Conservation (phyloP, 192 early-diverging fungal species). For the Coemansia sp. region DNA sequence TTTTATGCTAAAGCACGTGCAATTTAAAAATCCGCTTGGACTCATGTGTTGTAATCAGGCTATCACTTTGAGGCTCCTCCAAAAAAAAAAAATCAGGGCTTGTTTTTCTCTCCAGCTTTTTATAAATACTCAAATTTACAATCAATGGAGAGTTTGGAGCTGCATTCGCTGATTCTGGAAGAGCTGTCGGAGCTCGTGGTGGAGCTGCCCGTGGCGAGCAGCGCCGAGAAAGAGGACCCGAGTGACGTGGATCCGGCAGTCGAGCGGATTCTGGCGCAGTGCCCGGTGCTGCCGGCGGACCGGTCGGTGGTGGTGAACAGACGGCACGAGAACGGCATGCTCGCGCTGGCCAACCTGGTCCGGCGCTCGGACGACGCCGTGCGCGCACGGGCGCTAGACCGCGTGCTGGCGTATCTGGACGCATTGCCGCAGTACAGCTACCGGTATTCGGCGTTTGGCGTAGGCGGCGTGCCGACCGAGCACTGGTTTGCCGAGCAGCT, state of each 20-base stretch:
- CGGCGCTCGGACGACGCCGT: conserved; percentile 4
- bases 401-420: conserved; percentile 35
- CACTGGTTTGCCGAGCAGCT: conserved; percentile 39
- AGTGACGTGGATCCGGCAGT: conserved; percentile 14
- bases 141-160: conserved; percentile 33
- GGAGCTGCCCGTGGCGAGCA: conserved; percentile 2
- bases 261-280: conserved; percentile 30
- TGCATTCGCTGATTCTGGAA: conserved; percentile 54
- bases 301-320: background rate
- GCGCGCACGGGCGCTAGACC: conserved; percentile 22
- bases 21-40: too few species aligned
- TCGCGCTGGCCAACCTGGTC: conserved; percentile 49
- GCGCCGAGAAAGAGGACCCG: background rate
- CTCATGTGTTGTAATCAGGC: too few species aligned
- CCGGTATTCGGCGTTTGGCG: conserved; percentile 15
- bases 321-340: conserved; percentile 50
- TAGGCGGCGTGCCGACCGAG: conserved; percentile 10
- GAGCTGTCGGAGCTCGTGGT: conserved; percentile 46
- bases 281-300: conserved; percentile 17
- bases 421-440: conserved; percentile 33
- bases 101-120: background rate
- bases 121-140: too few species aligned
- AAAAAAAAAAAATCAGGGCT: background rate
- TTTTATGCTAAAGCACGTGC: too few species aligned
- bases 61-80: too few species aligned